A percentile compares a stretch with the other conserved stretches of the same genome.
Evolutionary conservation across 257 asterid genomes (phyloP).

Genomic region (Galeopsis tetrahit): DNA sequence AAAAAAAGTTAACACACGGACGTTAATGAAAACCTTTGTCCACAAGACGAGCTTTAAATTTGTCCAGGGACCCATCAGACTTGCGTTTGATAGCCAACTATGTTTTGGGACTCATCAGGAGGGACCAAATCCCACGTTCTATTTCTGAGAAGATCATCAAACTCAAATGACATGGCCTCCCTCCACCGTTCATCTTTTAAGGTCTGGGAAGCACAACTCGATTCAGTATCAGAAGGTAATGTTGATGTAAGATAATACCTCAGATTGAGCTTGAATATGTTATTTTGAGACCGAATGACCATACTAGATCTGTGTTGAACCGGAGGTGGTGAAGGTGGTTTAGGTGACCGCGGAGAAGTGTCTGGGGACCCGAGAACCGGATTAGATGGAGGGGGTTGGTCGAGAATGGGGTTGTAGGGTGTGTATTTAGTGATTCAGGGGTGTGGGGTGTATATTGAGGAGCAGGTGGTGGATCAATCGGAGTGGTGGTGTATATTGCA

Average conservation of each 20-base stretch:
- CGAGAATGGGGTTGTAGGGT: too few species aligned
- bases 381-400: too few species aligned
- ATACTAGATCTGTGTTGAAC: too few species aligned
- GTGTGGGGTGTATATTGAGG: too few species aligned
- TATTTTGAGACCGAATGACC: neutral
- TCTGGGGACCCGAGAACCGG: too few species aligned
- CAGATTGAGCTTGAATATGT: neutral
- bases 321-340: too few species aligned
- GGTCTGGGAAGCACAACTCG: neutral
- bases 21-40: neutral
- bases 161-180: neutral
- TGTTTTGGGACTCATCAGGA: too few species aligned
- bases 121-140: neutral
- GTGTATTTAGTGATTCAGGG: too few species aligned
- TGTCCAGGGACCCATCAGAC: neutral
- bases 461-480: too few species aligned
- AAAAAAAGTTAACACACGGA: neutral
- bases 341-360: too few species aligned
- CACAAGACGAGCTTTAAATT: neutral
- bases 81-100: neutral
- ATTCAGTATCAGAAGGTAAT: neutral
- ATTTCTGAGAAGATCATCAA: neutral
- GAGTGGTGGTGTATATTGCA: too few species aligned
- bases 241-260: neutral
- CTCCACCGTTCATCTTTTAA: neutral